Evolutionary conservation across 1,284 basidiomycete genomes (phyloP).

Genomic region (Malassezia restricta): DNA sequence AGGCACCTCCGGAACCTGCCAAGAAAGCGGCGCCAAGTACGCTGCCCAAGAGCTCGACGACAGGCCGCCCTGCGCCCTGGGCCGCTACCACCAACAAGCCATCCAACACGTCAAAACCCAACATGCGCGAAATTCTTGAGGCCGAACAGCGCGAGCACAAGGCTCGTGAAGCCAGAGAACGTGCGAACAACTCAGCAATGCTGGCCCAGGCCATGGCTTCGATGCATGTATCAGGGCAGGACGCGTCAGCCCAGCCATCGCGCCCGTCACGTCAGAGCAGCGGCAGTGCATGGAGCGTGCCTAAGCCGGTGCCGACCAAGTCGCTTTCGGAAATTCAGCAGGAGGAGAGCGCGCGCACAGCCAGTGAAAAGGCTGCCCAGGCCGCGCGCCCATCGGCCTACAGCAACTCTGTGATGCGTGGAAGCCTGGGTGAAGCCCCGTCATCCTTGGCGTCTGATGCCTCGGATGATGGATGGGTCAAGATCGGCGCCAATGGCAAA

Average conservation of each 20-base stretch:
- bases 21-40: background rate
- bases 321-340: constrained; percentile 98
- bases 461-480: constrained; percentile 3
- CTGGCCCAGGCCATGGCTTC: constrained; percentile 48
- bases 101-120: constrained; percentile 44
- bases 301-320: constrained; percentile 56
- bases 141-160: constrained; percentile 73
- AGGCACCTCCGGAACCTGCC: background rate
- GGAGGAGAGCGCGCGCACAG: constrained; percentile 60
- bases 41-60: background rate
- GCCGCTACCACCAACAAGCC: constrained; percentile 36
- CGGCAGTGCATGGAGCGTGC: constrained; percentile 34
- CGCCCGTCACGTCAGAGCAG: constrained; percentile 45
- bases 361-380: constrained; percentile 50
- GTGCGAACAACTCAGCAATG: constrained; percentile 11
- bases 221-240: constrained; percentile 11
- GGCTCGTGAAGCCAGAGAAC: constrained; percentile 46
- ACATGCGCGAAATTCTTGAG: constrained; percentile 88
- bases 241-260: background rate
- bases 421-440: constrained; percentile 55
- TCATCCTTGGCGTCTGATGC: constrained; percentile 4
- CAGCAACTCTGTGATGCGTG: constrained; percentile 21
- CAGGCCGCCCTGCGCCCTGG: constrained; percentile 16
- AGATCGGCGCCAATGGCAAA: background rate
- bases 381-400: constrained; percentile 65